Conservation (phyloP, 495 filamentous ascomycete species). For the Penicillium crystallinum region DNA sequence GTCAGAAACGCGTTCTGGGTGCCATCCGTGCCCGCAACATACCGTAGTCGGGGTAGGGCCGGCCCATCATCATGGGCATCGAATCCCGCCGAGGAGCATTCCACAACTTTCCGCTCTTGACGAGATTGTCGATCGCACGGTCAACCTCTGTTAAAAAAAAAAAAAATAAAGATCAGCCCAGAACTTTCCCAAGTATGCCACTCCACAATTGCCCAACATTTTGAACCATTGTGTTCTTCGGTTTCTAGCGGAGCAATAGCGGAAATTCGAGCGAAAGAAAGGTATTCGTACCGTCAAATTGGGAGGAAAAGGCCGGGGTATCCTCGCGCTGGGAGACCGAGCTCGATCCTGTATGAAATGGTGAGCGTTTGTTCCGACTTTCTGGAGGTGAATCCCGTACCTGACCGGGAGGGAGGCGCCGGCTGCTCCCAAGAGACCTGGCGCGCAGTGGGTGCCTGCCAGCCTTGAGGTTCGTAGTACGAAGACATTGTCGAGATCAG, state of each 20-base stretch:
- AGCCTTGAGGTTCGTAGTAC: slow-evolving; percentile 86
- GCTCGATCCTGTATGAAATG: slow-evolving; percentile 57
- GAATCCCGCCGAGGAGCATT: slow-evolving; percentile 78
- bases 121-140: slow-evolving; percentile 87
- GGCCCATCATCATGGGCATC: slow-evolving; percentile 63
- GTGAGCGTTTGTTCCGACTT: slow-evolving; percentile 27
- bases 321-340: slow-evolving; percentile 76
- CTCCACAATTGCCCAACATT: background rate
- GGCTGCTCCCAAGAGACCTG: slow-evolving; percentile 78
- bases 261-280: slow-evolving; percentile 1
- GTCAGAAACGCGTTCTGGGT: slow-evolving; percentile 22
- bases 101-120: slow-evolving; percentile 94
- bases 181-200: background rate
- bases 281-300: slow-evolving; percentile 75
- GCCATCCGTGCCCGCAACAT: slow-evolving; percentile 24
- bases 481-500: slow-evolving; percentile 57
- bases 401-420: slow-evolving; percentile 79
- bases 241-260: background rate
- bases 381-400: slow-evolving; percentile 41
- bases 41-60: slow-evolving; percentile 58
- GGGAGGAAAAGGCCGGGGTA: slow-evolving; percentile 71
- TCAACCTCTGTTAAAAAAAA: slow-evolving; percentile 74
- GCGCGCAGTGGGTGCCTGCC: slow-evolving; percentile 61
- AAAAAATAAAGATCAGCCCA: slow-evolving; percentile 14
- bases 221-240: background rate